Evolutionary conservation across 352 stramenopile genomes (phyloP).

Genomic region (Globisporangium acanthophoron): DNA sequence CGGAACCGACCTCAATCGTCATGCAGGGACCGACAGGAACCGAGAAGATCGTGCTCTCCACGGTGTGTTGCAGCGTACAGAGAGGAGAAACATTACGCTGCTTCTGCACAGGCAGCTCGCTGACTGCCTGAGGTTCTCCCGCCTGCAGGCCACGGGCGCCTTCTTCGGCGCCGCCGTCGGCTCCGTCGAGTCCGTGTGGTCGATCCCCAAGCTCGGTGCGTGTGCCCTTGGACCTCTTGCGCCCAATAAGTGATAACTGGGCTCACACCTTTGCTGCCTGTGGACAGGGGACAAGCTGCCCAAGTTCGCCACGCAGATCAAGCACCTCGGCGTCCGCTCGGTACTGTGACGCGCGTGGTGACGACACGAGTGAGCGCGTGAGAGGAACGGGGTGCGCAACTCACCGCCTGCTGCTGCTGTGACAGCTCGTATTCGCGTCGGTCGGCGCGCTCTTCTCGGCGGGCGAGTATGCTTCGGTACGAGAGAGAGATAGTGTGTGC

Average conservation of each 20-base stretch:
- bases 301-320: conserved; percentile 77
- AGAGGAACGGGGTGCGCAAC: background rate
- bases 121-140: background rate
- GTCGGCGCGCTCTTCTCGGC: conserved; percentile 63
- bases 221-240: background rate
- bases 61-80: conserved; percentile 23
- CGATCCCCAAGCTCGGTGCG: conserved; percentile 82
- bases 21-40: conserved; percentile 61
- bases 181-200: conserved; percentile 82
- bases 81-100: background rate
- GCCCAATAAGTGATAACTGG: background rate
- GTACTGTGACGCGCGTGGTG: conserved; percentile 20
- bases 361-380: background rate
- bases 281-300: conserved; percentile 62
- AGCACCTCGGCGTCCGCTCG: conserved; percentile 71
- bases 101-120: background rate
- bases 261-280: background rate
- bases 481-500: background rate
- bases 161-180: conserved; percentile 73
- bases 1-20: background rate
- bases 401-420: background rate
- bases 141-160: conserved; percentile 49
- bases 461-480: conserved; percentile 50
- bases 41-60: conserved; percentile 77
- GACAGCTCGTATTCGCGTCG: conserved; percentile 65